Evolutionary conservation across 2,329 filamentous ascomycete genomes (phyloP).

Genomic region (Xylariaceae sp.): DNA sequence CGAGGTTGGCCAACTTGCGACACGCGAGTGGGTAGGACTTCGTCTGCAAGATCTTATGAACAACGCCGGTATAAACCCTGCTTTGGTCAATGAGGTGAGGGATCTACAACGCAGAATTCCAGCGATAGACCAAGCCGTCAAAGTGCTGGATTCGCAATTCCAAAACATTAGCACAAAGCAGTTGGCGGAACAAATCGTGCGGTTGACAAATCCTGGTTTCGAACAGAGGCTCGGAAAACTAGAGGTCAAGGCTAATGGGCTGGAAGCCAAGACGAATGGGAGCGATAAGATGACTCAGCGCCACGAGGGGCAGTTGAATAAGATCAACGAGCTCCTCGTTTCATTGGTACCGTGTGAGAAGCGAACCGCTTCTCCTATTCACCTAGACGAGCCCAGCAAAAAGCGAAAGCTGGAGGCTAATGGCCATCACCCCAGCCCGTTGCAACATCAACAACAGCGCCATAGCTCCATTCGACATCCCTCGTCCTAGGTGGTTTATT

Average conservation of each 20-base stretch:
- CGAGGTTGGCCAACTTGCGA: slow-evolving; percentile 9
- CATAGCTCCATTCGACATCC: background rate
- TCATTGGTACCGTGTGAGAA: slow-evolving; percentile 11
- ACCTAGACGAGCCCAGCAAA: slow-evolving; percentile 20
- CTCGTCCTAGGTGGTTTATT: background rate
- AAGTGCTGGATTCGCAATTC: slow-evolving; percentile 54
- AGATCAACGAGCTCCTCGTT: background rate
- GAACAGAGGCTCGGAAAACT: slow-evolving; percentile 22
- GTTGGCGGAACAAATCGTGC: slow-evolving; percentile 50
- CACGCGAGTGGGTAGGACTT: slow-evolving; percentile 17
- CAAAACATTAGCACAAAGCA: slow-evolving; percentile 55
- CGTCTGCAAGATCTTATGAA: slow-evolving; percentile 29
- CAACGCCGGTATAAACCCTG: slow-evolving; percentile 5
- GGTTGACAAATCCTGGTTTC: slow-evolving; percentile 36
- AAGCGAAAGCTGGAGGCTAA: slow-evolving; percentile 27
- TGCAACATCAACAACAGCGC: slow-evolving; percentile 8
- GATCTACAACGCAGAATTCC: slow-evolving; percentile 41
- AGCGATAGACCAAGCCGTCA: slow-evolving; percentile 46
- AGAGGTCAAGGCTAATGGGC: slow-evolving; percentile 1
- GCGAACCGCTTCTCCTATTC: slow-evolving; percentile 17
- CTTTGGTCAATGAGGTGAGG: slow-evolving; percentile 26
- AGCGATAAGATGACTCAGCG: background rate
- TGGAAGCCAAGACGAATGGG: slow-evolving; percentile 8
- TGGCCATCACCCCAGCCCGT: slow-evolving; percentile 27
- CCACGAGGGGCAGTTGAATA: background rate